Base-by-base conservation (phyloP, 192 early-diverging fungal species). In the Entrophospora sp. region DNA sequence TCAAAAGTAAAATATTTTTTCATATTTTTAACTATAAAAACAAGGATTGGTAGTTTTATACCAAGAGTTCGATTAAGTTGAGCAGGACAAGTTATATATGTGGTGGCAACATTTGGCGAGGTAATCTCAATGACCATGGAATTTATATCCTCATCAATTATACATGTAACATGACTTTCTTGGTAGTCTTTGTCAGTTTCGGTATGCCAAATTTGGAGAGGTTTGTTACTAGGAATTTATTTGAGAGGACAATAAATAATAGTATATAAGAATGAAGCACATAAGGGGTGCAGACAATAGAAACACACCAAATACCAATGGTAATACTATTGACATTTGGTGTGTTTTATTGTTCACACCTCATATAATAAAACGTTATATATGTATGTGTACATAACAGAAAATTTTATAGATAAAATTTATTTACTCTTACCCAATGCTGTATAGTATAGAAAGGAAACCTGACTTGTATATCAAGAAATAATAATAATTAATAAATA, bases 1-100 rank as follows among this genome's bases (percentile, higher is more conserved):
- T 97, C 95, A 70, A 97, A 92, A 20, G 91, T 91, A 68, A 94
- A n/a, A n/a, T n/a, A n/a, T n/a, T n/a, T n/a, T n/a, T n/a, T n/a
- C n/a, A n/a, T n/a, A n/a, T n/a, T n/a, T 77, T 95, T 95, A 35
- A 93, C 79, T 43, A 93, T 71, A 70, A 97, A 82, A 5, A 93
- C 86, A 37, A 97, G 70, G 69, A 85, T 91, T 0, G 92, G 95
- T 28, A 95, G 78, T 67, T 91, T 94, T 74, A 95, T 93, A 1
- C 92, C 95, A 7, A 97, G 80, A 0, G 90, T 90, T 22, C 87
- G 72, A 24, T 89, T 81, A 18, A 78, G 76, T 45, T 80, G 77
- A 6, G 82, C 76, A 16, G 93, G 95, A 55, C 90, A 93, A 6
- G 85, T 89, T 48, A 97, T 94, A 69, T 86, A 94, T 22, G 92